Conservation (phyloP, 129 eudicot species). For the Helichrysum umbraculigerum region DNA sequence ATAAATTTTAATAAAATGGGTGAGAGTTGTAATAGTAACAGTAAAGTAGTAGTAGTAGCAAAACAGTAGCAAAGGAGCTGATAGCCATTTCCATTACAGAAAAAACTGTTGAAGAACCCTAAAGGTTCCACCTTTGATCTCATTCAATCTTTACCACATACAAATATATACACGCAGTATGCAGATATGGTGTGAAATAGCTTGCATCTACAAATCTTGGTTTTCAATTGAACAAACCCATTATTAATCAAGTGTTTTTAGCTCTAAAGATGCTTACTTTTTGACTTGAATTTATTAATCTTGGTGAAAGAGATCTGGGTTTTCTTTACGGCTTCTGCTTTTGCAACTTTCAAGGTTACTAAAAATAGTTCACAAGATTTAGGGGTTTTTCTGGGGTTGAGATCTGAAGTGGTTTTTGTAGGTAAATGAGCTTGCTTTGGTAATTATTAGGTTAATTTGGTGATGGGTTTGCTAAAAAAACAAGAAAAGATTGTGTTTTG, state of each 20-base stretch:
- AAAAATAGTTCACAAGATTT: slow-evolving; percentile 15
- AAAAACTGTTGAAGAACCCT: slow-evolving; percentile 41
- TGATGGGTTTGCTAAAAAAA: slow-evolving; percentile 10
- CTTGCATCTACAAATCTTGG: slow-evolving; percentile 31
- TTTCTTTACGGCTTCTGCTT: slow-evolving; percentile 19
- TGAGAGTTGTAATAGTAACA: slow-evolving; percentile 26
- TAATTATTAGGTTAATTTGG: slow-evolving; percentile 16
- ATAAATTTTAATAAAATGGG: not conserved
- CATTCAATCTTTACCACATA: slow-evolving; percentile 32
- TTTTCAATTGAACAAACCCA: slow-evolving; percentile 26
- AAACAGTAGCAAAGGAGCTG: slow-evolving; percentile 27
- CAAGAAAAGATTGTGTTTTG: slow-evolving; percentile 15
- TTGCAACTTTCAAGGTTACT: slow-evolving; percentile 25
- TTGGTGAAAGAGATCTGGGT: slow-evolving; percentile 37
- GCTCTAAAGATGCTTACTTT: slow-evolving; percentile 24
- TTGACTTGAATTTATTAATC: slow-evolving; percentile 29
- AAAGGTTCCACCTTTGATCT: slow-evolving; percentile 33
- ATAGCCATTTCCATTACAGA: slow-evolving; percentile 36
- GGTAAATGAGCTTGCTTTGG: not conserved
- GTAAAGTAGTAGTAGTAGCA: slow-evolving; percentile 35
- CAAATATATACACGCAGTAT: slow-evolving; percentile 22
- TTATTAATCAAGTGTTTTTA: slow-evolving; percentile 6
- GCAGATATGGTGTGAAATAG: slow-evolving; percentile 5
- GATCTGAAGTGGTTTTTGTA: slow-evolving; percentile 25
- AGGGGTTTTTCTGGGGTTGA: slow-evolving; percentile 19